phyloP scores from a whole-genome alignment of 2,329 filamentous ascomycete species.

The Monosporascus sp. region DNA sequence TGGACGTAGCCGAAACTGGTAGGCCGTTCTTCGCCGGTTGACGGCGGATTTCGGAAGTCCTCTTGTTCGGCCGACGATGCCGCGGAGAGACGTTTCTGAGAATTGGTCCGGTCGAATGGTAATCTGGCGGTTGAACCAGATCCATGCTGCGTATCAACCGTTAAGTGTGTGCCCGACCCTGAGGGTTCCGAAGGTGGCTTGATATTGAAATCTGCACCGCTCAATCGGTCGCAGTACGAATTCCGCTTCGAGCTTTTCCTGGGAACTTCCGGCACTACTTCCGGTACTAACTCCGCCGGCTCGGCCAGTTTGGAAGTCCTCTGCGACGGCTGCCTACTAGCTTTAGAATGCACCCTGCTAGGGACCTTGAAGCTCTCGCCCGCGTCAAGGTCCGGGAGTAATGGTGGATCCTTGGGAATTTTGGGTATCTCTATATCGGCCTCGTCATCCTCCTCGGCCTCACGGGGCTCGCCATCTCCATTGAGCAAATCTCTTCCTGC shows the following conservation, averaged over 20 bases:
- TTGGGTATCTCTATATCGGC: slow-evolving; percentile 27
- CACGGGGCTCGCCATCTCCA: slow-evolving; percentile 39
- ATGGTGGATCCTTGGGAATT: slow-evolving; percentile 46
- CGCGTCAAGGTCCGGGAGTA: slow-evolving; percentile 54
- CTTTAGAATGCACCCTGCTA: slow-evolving; percentile 56
- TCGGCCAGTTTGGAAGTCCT: slow-evolving; percentile 27
- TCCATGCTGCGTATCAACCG: slow-evolving; percentile 3
- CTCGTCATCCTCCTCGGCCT: slow-evolving; percentile 39
- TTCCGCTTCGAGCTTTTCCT: slow-evolving; percentile 67
- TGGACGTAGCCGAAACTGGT: slow-evolving; percentile 52
- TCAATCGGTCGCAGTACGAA: slow-evolving; percentile 35
- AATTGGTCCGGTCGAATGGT: slow-evolving; percentile 53
- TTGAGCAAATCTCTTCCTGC: slow-evolving; percentile 37
- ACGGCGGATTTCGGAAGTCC: slow-evolving; percentile 36
- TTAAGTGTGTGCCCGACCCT: slow-evolving; percentile 7
- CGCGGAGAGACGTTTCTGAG: slow-evolving; percentile 44
- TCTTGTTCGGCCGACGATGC: slow-evolving; percentile 45
- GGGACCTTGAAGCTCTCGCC: slow-evolving; percentile 58
- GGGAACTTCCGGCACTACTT: slow-evolving; percentile 35
- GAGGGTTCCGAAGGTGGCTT: slow-evolving; percentile 10
- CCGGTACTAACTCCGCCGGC: slow-evolving; percentile 8
- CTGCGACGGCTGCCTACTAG: slow-evolving; percentile 37
- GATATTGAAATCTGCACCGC: slow-evolving; percentile 31
- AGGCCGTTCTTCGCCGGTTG: slow-evolving; percentile 39
- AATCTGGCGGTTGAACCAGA: slow-evolving; percentile 31